A percentile compares a stretch with the other conserved stretches of the same genome.
Conservation (phyloP, 345 rosid species). For the Pistacia vera region DNA sequence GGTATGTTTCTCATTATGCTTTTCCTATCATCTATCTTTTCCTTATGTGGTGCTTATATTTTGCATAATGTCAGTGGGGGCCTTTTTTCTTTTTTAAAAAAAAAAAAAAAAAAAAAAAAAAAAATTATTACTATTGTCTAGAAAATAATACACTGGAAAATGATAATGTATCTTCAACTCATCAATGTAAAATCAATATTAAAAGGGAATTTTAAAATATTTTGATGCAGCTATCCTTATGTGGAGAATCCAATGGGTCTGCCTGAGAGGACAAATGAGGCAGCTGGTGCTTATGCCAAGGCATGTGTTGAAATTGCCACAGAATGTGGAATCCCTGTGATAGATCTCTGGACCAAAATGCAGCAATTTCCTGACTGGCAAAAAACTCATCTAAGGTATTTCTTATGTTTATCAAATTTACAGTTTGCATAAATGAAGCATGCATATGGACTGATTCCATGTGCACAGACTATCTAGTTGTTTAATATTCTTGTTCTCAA, state of each 20-base stretch:
- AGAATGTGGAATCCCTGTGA: slow-evolving; percentile 51
- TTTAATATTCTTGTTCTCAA: not conserved
- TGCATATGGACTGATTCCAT: not conserved
- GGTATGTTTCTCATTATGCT: slow-evolving; percentile 34
- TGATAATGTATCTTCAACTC: not conserved
- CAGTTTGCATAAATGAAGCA: not conserved
- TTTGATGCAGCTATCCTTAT: slow-evolving; percentile 60
- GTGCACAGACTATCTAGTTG: not conserved
- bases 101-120: too few species aligned
- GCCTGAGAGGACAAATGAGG: slow-evolving; percentile 91
- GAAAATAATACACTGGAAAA: not conserved
- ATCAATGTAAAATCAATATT: not conserved
- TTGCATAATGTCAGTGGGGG: too few species aligned
- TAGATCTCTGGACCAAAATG: slow-evolving; percentile 86
- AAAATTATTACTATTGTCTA: not conserved
- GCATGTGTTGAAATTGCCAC: slow-evolving; percentile 58
- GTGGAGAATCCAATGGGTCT: slow-evolving; percentile 58
- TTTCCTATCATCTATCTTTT: not conserved
- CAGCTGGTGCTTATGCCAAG: slow-evolving; percentile 71
- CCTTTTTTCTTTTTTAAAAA: not conserved
- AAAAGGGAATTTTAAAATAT: slow-evolving; percentile 1
- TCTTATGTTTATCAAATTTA: not conserved
- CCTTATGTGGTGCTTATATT: not conserved
- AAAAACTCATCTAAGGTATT: slow-evolving; percentile 59
- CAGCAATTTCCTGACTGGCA: slow-evolving; percentile 69